Base-by-base conservation (phyloP, 2,329 filamentous ascomycete genomes). In the Catunica adiposa region DNA sequence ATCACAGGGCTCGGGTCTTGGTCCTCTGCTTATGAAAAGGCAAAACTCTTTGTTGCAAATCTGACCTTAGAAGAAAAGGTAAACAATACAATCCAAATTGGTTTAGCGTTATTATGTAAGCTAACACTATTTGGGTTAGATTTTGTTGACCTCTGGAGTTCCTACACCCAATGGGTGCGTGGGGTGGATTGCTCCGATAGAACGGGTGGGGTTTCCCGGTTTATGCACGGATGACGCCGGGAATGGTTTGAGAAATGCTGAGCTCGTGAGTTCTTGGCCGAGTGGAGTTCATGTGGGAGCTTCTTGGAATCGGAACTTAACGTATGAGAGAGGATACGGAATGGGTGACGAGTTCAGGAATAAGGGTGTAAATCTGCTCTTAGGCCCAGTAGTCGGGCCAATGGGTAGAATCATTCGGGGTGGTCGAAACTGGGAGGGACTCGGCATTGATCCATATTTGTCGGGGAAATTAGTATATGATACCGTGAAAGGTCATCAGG, bases 21-120 rank as follows among this genome's bases (percentile, higher is more conserved):
- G 87, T 72, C 72, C 2, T 72, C 75, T 15, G 80, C 86, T 3
- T 82, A 84, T 62, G 66, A 69, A 20, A 85, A 82, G 64, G 86
- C 87, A 0, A 73, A 74, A 57, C 73, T 73, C 1, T 79, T 92
- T 61, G 85, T 94, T 11, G 75, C 73, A 14, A 74, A 83, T 62
- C 74, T 92, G 70, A 89, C 84, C 0, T 69, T 89, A 51, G 73
- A 80, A 17, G 86, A 94, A 66, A 92, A 90, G 69, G 80, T 72
- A 61, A 23, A 61, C 29, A 54, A 22, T 56, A 4, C 5, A 14
- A 37, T 40, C 34, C 22, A 20, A 4, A 40, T 22, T 40, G n/a
- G 20, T 44, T 17, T 44, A n/a, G 40, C 8, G 40, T 9, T n/a
- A 37, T 23, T 40, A 38, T 17, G 20, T 20, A 8, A 23, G 20